Base-by-base conservation (phyloP, 1,284 basidiomycete species). In the Calocybe gambosa region DNA sequence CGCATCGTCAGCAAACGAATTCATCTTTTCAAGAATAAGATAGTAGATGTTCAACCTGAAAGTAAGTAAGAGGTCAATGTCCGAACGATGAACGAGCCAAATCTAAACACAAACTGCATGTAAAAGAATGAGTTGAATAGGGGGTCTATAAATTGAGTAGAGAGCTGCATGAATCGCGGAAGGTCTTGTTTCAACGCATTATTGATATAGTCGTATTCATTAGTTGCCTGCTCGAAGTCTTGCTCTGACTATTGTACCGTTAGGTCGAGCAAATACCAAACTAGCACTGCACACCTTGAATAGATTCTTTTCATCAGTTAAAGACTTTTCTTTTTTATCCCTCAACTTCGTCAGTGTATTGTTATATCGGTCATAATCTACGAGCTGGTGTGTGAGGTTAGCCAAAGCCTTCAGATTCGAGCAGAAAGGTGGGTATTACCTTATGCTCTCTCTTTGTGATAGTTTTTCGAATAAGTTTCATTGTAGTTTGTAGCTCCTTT, bases 41-140 rank as follows among this genome's bases (percentile, higher is more conserved):
- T 96, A 97, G 68, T 85, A 95, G 47, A 97, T 88, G 66, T 97
- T 97, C 56, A 95, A 70, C 66, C 88, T 94, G 53, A n/a, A 16
- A 43, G 52, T 39, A 12, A 31, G 25, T 35, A 31, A 13, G 25
- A 44, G 20, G 29, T 23, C 21, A 25, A 43, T 43, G 36, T 42
- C 34, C 36, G 25, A 39, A 15, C 23, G 39, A 43, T 18, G 19
- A 39, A 19, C 12, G 29, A 34, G n/a, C 39, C 19, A 31, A 48
- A 25, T 10, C 34, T 54, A 33, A 38, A 25, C 34, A 81, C 90
- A 59, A 57, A 93, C 92, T 98, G 93, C 95, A 99, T 98, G 68
- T 97, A 99, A 76, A 92, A 99, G 75, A 95, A 94, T 19, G 92
- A 95, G 61, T 97, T 88, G 78, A 97, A 99, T 12, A 99, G 73